Base-by-base conservation (phyloP, 2,329 filamentous ascomycete genomes). In the Colletotrichum brevisporum region DNA sequence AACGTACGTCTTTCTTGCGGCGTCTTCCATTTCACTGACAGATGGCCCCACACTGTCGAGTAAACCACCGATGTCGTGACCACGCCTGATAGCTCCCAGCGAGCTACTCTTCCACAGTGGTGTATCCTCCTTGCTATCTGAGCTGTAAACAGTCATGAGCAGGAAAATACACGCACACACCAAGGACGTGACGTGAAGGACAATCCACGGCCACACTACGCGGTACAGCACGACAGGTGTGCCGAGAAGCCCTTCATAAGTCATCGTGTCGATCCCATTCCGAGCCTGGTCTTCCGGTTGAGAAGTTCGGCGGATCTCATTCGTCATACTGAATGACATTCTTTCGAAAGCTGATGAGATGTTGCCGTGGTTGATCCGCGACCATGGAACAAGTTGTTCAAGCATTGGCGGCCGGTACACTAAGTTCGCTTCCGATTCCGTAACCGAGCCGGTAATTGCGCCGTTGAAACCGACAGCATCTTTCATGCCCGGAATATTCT, bases 11-110 rank as follows among this genome's bases (percentile, higher is more conserved):
- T 41, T 63, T 4, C 64, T 57, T 2, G 64, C 64, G 6, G 31
- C 21, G 13, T 24, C 18, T 8, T 74, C 73, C 12, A 67, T 69
- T 16, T 73, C 72, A 3, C 64, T 5, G 13, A 43, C 71, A 18
- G 39, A 51, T 15, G 47, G 43, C 15, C 41, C 47, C 2, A 43
- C 24, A 1, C 9, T 8, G 1, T 6, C 39, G 0, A 56, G 4
- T 2, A 63, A 6, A 0, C 39, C 64, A 21, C 64, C 64, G 6
- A 67, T 43, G 3, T 63, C 58, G 27, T 18, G 18, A 0, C 64
- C 58, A 52, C 24, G 52, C 5, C 58, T 52, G 15, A 63, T 51
- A 4, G 21, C 58, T 3, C 43, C 64, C 36, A 67, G 12, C 5
- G 64, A 67, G 10, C 64, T 67, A 8, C 58, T 67, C 58, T 67